phyloP scores from a whole-genome alignment of 768 basidiomycete genomes.

The Leccinellum albellum region DNA sequence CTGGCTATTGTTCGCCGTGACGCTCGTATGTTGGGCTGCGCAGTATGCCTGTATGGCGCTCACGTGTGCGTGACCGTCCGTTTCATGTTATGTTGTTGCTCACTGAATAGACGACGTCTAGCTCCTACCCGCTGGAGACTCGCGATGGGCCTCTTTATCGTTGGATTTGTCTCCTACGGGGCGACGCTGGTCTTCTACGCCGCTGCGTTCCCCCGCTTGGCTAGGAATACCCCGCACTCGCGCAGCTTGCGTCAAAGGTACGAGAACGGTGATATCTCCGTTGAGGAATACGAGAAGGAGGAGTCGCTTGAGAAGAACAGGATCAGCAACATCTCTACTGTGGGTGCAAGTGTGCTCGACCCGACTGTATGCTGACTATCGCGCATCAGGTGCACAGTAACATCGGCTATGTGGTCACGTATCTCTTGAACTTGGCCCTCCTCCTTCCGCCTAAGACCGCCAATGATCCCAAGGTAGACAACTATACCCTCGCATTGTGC shows the following conservation, averaged over 20 bases:
- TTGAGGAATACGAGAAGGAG: constrained; percentile 65
- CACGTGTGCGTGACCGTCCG: constrained; percentile 47
- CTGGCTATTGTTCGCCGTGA: constrained; percentile 71
- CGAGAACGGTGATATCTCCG: constrained; percentile 54
- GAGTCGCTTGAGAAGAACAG: constrained; percentile 81
- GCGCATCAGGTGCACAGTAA: constrained; percentile 63
- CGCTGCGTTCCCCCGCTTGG: constrained; percentile 75
- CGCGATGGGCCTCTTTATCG: constrained; percentile 76
- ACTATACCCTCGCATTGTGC: constrained; percentile 69
- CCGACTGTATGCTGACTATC: not conserved
- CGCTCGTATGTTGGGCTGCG: constrained; percentile 74
- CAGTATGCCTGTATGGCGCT: constrained; percentile 76
- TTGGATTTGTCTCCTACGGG: constrained; percentile 75
- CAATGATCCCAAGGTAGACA: constrained; percentile 61
- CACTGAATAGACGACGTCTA: constrained; percentile 20
- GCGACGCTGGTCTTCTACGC: constrained; percentile 81
- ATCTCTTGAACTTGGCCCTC: constrained; percentile 65
- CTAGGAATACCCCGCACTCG: constrained; percentile 68
- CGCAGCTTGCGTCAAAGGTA: constrained; percentile 51
- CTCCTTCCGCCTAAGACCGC: constrained; percentile 49
- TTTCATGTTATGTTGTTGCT: not conserved
- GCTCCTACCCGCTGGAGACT: constrained; percentile 67
- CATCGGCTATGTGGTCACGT: constrained; percentile 64
- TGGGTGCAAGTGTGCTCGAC: constrained; percentile 27
- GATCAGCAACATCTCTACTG: constrained; percentile 82